Evolutionary conservation across 495 filamentous ascomycete species (phyloP), one percentile per base, ranked within the genome.

Genomic region (Penicillium desertorum): DNA sequence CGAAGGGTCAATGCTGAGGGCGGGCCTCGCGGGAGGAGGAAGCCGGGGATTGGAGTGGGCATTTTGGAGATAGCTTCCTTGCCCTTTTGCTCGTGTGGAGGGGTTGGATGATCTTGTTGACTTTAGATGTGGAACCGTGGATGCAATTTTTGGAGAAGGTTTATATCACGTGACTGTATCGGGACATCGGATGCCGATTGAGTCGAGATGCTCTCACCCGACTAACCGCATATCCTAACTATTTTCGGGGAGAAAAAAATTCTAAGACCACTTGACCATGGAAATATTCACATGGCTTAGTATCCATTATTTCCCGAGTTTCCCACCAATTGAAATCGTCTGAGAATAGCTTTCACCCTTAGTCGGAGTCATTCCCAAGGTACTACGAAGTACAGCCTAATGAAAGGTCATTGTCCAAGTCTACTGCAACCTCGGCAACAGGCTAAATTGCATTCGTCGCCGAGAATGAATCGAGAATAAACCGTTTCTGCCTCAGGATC

Each of bases 1-100:
- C 62, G 73, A 48, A 74, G 57, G 34, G 64, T 63, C n/a, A 63
- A 58, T 17, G 62, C 47, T 4, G 71, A 68, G 22, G 72, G 74
- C 20, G 68, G 60, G 11, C 76, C 76, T 59, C 76, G 69, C 1
- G 73, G 76, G 56, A 77, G 70, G 45, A 77, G 73, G 62, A 76
- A 79, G 14, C 49, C 65, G 5, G 72, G 74, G 56, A 77, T 76
- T 58, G 68, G 43, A 16, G 61, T 25, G 45, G 65, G 39, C 66
- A 71, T 68, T 19, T 46, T 42, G 32, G 44, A 5, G 1, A 25
- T 17, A 2, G 17, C 34, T 37, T 14, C 6, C 19, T 32, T 22
- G 5, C 5, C 32, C 29, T 43, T 57, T 10, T 32, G 30, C 14
- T 43, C 16, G 1, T 16, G 14, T 25, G 32, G 50, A 54, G 55